phyloP scores from a whole-genome alignment of 805 yeast species.

The Starmerella riodocensis region DNA sequence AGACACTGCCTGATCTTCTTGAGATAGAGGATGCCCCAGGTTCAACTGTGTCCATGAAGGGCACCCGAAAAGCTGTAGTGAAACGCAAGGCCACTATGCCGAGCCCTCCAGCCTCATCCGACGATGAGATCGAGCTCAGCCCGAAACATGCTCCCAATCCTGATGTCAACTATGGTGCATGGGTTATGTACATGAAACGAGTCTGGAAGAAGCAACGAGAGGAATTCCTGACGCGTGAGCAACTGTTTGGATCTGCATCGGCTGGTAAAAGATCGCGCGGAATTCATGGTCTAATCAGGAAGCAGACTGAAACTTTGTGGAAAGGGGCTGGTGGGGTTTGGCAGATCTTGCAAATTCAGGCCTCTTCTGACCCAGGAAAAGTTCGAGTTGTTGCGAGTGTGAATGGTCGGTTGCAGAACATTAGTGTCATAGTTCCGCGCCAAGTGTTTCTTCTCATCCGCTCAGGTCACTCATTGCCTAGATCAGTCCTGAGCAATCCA shows the following conservation, averaged over 20 bases:
- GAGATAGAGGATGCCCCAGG: conserved; percentile 68
- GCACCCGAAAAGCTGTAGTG: conserved; percentile 21
- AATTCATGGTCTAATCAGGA: conserved; percentile 56
- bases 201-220: conserved; percentile 75
- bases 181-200: conserved; percentile 61
- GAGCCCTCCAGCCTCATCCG: conserved; percentile 6
- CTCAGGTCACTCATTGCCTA: conserved; percentile 14
- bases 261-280: conserved; percentile 31
- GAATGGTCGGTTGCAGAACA: conserved; percentile 57
- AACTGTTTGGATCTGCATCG: conserved; percentile 53
- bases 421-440: conserved; percentile 63
- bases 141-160: conserved; percentile 22
- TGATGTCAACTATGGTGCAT: conserved; percentile 31
- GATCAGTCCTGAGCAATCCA: neutral
- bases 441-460: conserved; percentile 57
- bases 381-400: conserved; percentile 59
- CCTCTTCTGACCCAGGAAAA: conserved; percentile 45
- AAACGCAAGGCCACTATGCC: conserved; percentile 31
- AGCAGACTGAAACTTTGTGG: conserved; percentile 59
- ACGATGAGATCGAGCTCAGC: conserved; percentile 21
- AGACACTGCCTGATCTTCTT: conserved; percentile 25
- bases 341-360: conserved; percentile 68
- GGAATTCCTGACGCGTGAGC: conserved; percentile 56
- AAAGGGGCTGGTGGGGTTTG: conserved; percentile 53
- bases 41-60: conserved; percentile 17